Conservation (phyloP, 2,329 filamentous ascomycete genomes). For the Gaeumannomyces tritici region DNA sequence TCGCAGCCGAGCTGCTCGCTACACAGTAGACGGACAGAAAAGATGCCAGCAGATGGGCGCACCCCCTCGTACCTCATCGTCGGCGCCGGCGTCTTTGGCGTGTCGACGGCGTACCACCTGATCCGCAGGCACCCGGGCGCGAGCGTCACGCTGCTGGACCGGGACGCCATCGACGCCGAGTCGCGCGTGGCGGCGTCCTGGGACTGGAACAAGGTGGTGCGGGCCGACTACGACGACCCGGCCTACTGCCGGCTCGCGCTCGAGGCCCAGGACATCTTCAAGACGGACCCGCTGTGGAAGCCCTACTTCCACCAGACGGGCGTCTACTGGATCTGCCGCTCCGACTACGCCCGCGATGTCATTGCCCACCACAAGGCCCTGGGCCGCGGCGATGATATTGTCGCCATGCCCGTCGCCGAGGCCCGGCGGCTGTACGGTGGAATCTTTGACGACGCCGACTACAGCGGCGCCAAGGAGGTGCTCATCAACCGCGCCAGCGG, state of each 20-base stretch:
- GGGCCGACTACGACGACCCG: conserved; percentile 57
- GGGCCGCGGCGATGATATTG: conserved; percentile 26
- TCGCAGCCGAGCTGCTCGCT: neutral
- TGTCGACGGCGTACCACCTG: conserved; percentile 55
- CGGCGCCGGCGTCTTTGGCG: conserved; percentile 57
- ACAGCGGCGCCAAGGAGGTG: conserved; percentile 47
- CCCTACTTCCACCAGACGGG: conserved; percentile 50
- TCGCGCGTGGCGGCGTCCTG: conserved; percentile 51
- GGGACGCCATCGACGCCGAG: conserved; percentile 37
- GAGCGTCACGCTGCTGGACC: conserved; percentile 47
- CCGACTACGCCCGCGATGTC: conserved; percentile 40
- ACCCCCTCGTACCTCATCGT: conserved; percentile 30
- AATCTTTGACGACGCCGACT: conserved; percentile 51
- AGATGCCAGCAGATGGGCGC: neutral
- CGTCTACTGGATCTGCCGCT: conserved; percentile 45
- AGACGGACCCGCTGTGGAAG: conserved; percentile 43
- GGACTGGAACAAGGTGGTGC: conserved; percentile 66
- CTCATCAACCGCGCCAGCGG: conserved; percentile 52
- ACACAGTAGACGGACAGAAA: neutral
- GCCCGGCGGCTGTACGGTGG: conserved; percentile 43
- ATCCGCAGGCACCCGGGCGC: conserved; percentile 38
- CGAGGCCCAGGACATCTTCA: conserved; percentile 56
- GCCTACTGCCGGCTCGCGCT: conserved; percentile 55
- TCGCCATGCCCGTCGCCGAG: conserved; percentile 34
- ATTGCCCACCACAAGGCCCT: conserved; percentile 41